These are phyloP conservation scores for Saccharomyces pastorianus DNA, from an alignment of 1,139 yeast genomes.

Conservation along the genomic window DNA sequence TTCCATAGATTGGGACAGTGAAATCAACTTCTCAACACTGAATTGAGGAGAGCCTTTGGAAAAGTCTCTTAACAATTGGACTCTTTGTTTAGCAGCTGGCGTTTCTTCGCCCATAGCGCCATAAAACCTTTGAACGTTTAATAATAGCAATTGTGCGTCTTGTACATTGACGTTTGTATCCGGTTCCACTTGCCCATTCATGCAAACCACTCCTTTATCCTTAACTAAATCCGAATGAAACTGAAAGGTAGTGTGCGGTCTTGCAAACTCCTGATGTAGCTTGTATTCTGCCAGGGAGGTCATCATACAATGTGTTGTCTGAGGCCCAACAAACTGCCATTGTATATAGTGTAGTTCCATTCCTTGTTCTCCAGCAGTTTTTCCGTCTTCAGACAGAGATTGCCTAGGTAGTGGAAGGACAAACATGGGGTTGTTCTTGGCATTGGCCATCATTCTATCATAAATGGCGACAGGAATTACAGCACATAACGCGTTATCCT, in stretches of 20 bases:
- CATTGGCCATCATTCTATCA: conserved; percentile 53
- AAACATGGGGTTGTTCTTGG: conserved; percentile 68
- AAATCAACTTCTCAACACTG: conserved; percentile 55
- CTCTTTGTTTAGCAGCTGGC: conserved; percentile 41
- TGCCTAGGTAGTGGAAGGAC: conserved; percentile 61
- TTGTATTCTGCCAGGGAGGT: conserved; percentile 91
- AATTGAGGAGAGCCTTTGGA: conserved; percentile 60
- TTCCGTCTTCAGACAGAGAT: conserved; percentile 5
- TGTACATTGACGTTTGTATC: conserved; percentile 54
- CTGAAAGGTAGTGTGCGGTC: conserved; percentile 86
- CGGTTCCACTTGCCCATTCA: conserved; percentile 79
- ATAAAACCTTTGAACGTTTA: conserved; percentile 83
- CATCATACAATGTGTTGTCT: conserved; percentile 81
- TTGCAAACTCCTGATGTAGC: conserved; percentile 82
- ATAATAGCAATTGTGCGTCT: conserved; percentile 69
- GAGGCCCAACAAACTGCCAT: conserved; percentile 84
- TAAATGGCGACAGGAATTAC: conserved; percentile 49
- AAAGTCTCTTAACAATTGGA: conserved; percentile 55
- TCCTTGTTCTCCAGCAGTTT: conserved; percentile 3
- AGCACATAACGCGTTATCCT: conserved; percentile 59
- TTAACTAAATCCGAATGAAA: conserved; percentile 74
- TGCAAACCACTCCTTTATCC: conserved; percentile 59
- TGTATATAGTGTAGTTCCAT: conserved; percentile 86
- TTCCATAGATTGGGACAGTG: conserved; percentile 67
- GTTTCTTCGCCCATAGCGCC: conserved; percentile 51